phyloP scores from a whole-genome alignment of 768 basidiomycete species.

The Gloeopeniophorella convolvens region DNA sequence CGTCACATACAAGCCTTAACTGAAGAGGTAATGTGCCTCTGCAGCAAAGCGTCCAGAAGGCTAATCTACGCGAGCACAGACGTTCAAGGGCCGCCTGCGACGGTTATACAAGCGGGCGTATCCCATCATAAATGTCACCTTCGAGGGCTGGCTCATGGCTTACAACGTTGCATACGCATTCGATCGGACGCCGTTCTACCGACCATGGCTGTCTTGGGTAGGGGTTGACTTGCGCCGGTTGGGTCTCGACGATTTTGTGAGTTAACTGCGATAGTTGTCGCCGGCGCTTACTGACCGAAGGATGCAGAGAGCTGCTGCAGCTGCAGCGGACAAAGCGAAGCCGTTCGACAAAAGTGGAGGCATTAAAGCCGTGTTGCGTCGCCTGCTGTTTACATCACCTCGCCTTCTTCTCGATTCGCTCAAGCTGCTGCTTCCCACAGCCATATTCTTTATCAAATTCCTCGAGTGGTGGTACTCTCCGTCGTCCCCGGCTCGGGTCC shows the following conservation, averaged over 20 bases:
- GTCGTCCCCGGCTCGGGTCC: conserved; percentile 72
- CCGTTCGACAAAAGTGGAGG: conserved; percentile 29
- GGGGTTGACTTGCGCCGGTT: conserved; percentile 79
- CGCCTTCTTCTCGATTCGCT: conserved; percentile 69
- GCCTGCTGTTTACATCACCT: conserved; percentile 47
- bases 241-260: conserved; percentile 71
- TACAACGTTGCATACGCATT: conserved; percentile 91
- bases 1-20: conserved; percentile 41
- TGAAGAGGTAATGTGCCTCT: conserved; percentile 42
- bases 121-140: conserved; percentile 71
- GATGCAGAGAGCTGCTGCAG: conserved; percentile 25
- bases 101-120: conserved; percentile 66
- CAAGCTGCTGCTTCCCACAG: conserved; percentile 72
- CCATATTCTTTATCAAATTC: conserved; percentile 94
- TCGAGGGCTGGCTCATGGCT: conserved; percentile 76
- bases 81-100: conserved; percentile 45
- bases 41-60: conserved; percentile 6
- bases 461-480: conserved; percentile 99
- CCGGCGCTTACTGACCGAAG: conserved; percentile 10
- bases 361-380: conserved; percentile 38
- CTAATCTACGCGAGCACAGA: conserved; percentile 31
- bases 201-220: conserved; percentile 88
- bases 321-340: conserved; percentile 17
- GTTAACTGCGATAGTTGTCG: conserved; percentile 22
- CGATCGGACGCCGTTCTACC: conserved; percentile 75